Percentiles rank a stretch among this genome's conserved stretches.
phyloP scores from a whole-genome alignment of 768 basidiomycete genomes.

The Mycena haematopus region DNA sequence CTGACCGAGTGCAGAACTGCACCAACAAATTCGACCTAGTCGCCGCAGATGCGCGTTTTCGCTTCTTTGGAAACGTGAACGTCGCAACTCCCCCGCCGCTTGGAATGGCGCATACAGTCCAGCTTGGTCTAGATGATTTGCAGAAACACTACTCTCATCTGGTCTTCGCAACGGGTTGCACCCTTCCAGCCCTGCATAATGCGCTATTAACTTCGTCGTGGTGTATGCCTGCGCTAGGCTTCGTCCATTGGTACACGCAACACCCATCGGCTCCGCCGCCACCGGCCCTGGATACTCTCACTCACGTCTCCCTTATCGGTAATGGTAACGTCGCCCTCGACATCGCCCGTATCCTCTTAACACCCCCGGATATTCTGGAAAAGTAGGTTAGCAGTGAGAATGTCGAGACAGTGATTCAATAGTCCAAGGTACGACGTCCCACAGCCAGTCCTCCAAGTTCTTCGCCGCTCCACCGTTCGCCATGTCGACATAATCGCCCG shows the following conservation, averaged over 20 bases:
- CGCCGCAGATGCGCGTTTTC: slow-evolving; percentile 79
- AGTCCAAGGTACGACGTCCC: slow-evolving; percentile 73
- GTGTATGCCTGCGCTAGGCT: slow-evolving; percentile 76
- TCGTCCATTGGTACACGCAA: slow-evolving; percentile 97
- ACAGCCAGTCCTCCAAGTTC: slow-evolving; percentile 68
- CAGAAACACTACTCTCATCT: slow-evolving; percentile 82
- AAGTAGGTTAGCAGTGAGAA: slow-evolving; percentile 29
- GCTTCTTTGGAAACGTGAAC: slow-evolving; percentile 92
- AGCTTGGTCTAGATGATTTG: slow-evolving; percentile 66
- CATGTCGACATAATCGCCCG: slow-evolving; percentile 86
- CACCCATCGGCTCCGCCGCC: slow-evolving; percentile 75
- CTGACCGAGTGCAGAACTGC: slow-evolving; percentile 71
- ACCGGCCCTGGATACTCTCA: slow-evolving; percentile 66
- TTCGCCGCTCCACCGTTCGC: slow-evolving; percentile 65
- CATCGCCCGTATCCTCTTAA: slow-evolving; percentile 88
- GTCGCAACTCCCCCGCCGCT: slow-evolving; percentile 43
- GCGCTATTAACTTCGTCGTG: slow-evolving; percentile 52
- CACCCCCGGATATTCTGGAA: slow-evolving; percentile 62
- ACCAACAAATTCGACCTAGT: slow-evolving; percentile 91
- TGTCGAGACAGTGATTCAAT: background rate
- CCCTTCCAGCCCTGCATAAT: slow-evolving; percentile 65
- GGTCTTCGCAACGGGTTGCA: slow-evolving; percentile 86
- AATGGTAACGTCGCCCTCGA: slow-evolving; percentile 97
- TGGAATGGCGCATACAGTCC: slow-evolving; percentile 58
- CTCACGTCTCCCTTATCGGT: slow-evolving; percentile 86